Base-by-base conservation (phyloP, 129 eudicot species). In the Flaveria linearis region DNA sequence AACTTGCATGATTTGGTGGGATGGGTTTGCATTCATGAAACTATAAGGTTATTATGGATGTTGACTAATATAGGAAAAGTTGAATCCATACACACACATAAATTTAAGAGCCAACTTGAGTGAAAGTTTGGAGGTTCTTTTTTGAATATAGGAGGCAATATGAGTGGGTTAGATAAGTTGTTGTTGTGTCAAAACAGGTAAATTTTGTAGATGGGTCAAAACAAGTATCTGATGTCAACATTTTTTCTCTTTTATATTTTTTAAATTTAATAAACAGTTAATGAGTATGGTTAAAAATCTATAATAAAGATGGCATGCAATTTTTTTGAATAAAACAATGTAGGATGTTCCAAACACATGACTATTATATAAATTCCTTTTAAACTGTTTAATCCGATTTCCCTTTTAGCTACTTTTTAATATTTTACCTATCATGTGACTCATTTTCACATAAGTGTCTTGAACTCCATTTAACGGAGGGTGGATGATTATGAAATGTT, bases 11-110 rank as follows among this genome's bases (percentile, higher is more conserved):
- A 33, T 50, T 64, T 52, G 16, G 9, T 58, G 26, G 43, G 63
- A 60, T 56, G 46, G 69, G 69, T 77, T 53, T 65, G 67, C 10
- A 53, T 16, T 72, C 33, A 36, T 72, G 51, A 43, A 36, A 12
- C 36, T 36, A 72, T 17, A 15, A 47, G 60, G 60, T 47, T 14
- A 69, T 12, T 22, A 11, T 22, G 25, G 42, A 47, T 16, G 51
- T 13, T 25, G 74, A 25, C 5, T 33, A 23, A 12, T 47, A 69
- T 69, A 1, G 18, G 25, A 53, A n/a, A 53, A 53, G 23, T 53
- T 17, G 25, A 53, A 53, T n/a, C 25, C 60, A 7, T 7, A n/a
- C 9, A 5, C n/a, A 53, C n/a, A 15, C 5, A 49, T 1, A 13
- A 9, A 46, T 46, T 46, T 7, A 69, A 45, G 22, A 46, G 39